Evolutionary conservation across 202 grass and related monocot genomes (phyloP).

Genomic region (Digitaria exilis): DNA sequence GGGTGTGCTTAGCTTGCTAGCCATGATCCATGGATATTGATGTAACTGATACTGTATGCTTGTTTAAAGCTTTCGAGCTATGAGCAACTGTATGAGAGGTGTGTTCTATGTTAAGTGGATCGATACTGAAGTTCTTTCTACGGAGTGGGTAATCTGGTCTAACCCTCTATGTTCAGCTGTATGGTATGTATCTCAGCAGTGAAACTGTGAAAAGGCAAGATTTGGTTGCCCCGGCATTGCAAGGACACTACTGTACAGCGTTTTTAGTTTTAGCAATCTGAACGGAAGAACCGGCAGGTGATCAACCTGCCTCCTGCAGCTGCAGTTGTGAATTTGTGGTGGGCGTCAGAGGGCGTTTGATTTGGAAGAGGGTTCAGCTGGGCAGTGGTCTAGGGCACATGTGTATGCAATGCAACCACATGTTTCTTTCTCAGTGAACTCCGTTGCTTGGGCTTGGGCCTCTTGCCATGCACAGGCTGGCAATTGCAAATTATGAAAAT

Average conservation of each 20-base stretch:
- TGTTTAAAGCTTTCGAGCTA: not conserved
- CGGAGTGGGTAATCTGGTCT: not conserved
- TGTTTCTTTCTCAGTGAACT: too few relatives aligned
- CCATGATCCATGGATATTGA: not conserved
- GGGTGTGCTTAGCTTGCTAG: not conserved
- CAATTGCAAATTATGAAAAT: not conserved
- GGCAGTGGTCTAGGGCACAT: constrained; percentile 36
- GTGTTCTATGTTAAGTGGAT: not conserved
- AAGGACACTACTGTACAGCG: not conserved
- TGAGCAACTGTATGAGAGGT: not conserved
- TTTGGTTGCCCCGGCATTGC: not conserved
- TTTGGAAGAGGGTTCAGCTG: constrained; percentile 57
- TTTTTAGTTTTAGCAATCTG: not conserved
- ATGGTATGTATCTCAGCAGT: not conserved
- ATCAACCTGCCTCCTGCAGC: constrained; percentile 35
- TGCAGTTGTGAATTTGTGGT: constrained; percentile 37
- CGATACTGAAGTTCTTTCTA: not conserved
- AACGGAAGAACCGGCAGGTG: not conserved
- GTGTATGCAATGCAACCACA: not conserved
- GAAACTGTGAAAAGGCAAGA: not conserved
- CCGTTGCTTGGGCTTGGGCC: too few relatives aligned
- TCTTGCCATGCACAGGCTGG: too few relatives aligned
- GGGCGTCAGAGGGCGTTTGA: constrained; percentile 56
- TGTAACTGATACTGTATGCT: not conserved
- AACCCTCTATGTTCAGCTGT: not conserved